Evolutionary conservation across 345 rosid species (phyloP), one percentile per base, ranked within the genome.

Genomic region (Mangifera indica): DNA sequence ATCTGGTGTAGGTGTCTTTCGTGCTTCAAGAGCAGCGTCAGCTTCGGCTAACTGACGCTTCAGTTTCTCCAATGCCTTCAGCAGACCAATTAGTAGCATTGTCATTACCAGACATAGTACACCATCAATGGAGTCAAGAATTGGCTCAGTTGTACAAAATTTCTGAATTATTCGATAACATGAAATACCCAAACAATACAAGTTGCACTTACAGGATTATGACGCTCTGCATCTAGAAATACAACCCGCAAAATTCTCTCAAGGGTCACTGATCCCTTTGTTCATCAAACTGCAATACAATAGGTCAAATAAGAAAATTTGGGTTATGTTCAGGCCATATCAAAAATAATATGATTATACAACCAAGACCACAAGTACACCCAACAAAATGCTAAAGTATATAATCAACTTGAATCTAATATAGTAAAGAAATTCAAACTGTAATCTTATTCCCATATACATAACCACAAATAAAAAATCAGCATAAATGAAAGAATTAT

Each of bases 11-110:
- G 99, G 94, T 65, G 88, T 95, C 83, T 89, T 95, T 62, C 98
- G 88, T 14, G 81, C 85, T 85, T 92, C 98, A 20, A 88, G 81
- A 11, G 93, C 99, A 74, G 96, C 98, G 80, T 95, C 98, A 34
- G 99, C 99, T 75, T 95, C 98, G 13, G 84, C 96, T 73, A 95
- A 61, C 69, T 88, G 99, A 48, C 86, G 89, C 79, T 80, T 95
- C 78, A 95, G 80, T 81, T 95, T 95, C 63, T 91, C 98, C 77
- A 95, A 52, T 58, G 87, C 85, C 98, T 91, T 60, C 15, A 49
- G n/a, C 18, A 44, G 26, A 22, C 40, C 49, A 22, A 76, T 45
- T 7, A 78, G 73, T 37, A 59, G 42, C 26, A 44, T 53, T 22
- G 59, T 20, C 32, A 69, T 73, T 63, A 25, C 32, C n/a, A 3